Conservation (phyloP, 2,329 filamentous ascomycete species). For the Microcyclospora pomicola region DNA sequence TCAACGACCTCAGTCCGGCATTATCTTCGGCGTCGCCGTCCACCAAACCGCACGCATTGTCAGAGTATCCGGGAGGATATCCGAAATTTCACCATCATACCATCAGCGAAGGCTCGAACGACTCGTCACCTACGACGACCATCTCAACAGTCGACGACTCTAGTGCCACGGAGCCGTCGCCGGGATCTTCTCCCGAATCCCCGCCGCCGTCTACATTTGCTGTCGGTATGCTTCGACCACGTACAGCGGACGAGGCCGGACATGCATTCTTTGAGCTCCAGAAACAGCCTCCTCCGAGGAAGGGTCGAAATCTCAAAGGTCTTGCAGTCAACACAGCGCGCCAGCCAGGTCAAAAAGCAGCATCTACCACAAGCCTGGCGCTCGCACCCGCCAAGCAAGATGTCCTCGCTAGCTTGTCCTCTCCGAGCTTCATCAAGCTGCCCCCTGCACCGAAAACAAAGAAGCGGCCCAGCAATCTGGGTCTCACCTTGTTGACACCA, state of each 20-base stretch:
- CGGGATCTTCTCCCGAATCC: slow-evolving; percentile 85
- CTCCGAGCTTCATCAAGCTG: slow-evolving; percentile 69
- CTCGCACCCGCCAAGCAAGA: slow-evolving; percentile 37
- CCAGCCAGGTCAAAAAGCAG: slow-evolving; percentile 32
- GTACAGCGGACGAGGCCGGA: slow-evolving; percentile 37
- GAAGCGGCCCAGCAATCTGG: slow-evolving; percentile 52
- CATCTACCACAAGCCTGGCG: slow-evolving; percentile 38
- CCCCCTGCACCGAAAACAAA: slow-evolving; percentile 55
- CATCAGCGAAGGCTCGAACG: slow-evolving; percentile 73
- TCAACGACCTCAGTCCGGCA: slow-evolving; percentile 9
- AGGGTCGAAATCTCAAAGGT: slow-evolving; percentile 71
- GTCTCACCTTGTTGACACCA: slow-evolving; percentile 56
- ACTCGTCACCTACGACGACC: slow-evolving; percentile 90
- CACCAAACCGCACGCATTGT: slow-evolving; percentile 5
- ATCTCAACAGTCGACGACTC: slow-evolving; percentile 87
- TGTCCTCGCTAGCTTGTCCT: slow-evolving; percentile 49
- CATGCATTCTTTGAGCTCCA: slow-evolving; percentile 42
- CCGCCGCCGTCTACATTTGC: slow-evolving; percentile 57
- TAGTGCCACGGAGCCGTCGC: slow-evolving; percentile 76
- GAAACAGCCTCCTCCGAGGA: slow-evolving; percentile 40
- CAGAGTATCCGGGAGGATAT: slow-evolving; percentile 14
- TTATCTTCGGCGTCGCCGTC: slow-evolving; percentile 3
- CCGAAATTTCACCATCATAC: slow-evolving; percentile 48
- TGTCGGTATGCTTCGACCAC: slow-evolving; percentile 35
- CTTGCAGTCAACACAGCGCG: slow-evolving; percentile 59